Percentiles rank a stretch among this genome's conserved stretches.
Conservation (phyloP, 2,329 filamentous ascomycete species). For the Aspergillus proliferans region DNA sequence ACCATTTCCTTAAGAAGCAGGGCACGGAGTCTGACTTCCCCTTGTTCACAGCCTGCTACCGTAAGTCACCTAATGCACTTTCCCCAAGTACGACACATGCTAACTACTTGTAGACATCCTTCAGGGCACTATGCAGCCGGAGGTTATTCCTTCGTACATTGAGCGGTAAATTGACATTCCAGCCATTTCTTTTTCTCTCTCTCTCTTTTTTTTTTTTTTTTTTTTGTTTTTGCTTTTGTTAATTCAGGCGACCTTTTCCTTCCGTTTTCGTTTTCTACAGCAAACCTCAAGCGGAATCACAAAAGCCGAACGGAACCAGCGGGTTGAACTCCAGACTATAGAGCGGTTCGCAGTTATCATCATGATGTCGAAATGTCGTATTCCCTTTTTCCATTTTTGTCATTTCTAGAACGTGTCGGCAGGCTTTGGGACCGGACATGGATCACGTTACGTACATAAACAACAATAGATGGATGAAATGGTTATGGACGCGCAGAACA, state of each 20-base stretch:
- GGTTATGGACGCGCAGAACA: not conserved
- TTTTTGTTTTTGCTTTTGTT: conserved; percentile 7
- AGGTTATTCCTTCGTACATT: conserved; percentile 72
- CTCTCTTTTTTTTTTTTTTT: not conserved
- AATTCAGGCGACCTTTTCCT: conserved; percentile 10
- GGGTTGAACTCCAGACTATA: conserved; percentile 12
- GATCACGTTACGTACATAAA: conserved; percentile 8
- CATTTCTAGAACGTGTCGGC: conserved; percentile 3
- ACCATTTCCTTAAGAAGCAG: conserved; percentile 74
- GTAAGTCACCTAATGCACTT: conserved; percentile 29
- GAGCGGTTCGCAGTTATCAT: not conserved
- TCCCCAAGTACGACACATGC: not conserved
- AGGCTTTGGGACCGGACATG: conserved; percentile 5
- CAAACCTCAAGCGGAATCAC: conserved; percentile 8
- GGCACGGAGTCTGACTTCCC: conserved; percentile 79
- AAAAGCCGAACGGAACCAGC: not conserved
- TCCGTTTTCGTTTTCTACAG: conserved; percentile 10
- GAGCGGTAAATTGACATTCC: conserved; percentile 32
- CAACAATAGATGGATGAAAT: not conserved
- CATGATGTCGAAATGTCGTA: not conserved
- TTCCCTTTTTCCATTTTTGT: conserved; percentile 5
- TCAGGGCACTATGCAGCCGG: conserved; percentile 66
- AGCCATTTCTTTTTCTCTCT: not conserved
- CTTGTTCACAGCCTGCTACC: conserved; percentile 81
- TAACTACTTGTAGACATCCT: conserved; percentile 55